Percentiles rank a stretch among this genome's conserved stretches.
Conservation (phyloP, 768 basidiomycete species). For the Russula griseocarnosa region DNA sequence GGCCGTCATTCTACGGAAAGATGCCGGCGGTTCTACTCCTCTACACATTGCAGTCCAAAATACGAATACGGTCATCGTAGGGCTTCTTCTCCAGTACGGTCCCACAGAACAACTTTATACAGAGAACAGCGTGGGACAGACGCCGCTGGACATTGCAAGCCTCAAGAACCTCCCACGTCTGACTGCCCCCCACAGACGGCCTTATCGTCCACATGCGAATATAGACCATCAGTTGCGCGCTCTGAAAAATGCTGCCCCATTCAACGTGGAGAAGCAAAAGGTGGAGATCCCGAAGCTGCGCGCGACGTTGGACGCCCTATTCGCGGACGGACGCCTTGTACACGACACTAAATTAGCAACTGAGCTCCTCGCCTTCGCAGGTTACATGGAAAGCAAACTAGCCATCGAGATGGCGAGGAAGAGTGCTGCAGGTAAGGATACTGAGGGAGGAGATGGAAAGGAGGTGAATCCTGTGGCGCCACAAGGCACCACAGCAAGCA, state of each 20-base stretch:
- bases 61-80: constrained; percentile 37
- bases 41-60: constrained; percentile 46
- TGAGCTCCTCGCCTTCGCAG: constrained; percentile 20
- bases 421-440: background rate
- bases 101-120: constrained; percentile 41
- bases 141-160: constrained; percentile 32
- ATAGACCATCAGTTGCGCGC: background rate
- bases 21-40: constrained; percentile 49
- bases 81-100: constrained; percentile 39
- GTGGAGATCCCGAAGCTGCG: constrained; percentile 22
- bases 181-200: too few relatives aligned
- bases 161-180: constrained; percentile 22
- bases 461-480: background rate
- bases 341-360: constrained; percentile 12
- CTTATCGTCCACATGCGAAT: too few relatives aligned
- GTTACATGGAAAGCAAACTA: constrained; percentile 12
- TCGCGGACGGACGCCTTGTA: constrained; percentile 19
- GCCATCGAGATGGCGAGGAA: background rate
- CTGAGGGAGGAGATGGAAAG: background rate
- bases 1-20: constrained; percentile 37
- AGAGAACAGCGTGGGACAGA: constrained; percentile 44
- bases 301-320: constrained; percentile 14
- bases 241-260: background rate
- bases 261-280: constrained; percentile 21
- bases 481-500: background rate